These are phyloP conservation scores for Bothriochloa decipiens DNA, from an alignment of 176 grass and related monocot genomes.

Conservation along the genomic window DNA sequence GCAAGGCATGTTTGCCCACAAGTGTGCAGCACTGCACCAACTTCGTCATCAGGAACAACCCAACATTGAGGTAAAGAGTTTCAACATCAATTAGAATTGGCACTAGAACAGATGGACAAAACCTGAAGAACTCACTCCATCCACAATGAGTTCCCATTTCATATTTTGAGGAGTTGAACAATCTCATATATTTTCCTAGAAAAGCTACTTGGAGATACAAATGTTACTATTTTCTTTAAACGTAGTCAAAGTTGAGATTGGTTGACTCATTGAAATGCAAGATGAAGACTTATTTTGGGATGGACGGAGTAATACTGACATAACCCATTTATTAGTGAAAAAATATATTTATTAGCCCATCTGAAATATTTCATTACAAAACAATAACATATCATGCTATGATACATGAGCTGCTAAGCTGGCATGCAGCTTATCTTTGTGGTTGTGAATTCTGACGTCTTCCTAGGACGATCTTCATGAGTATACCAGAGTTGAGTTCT, in stretches of 20 bases:
- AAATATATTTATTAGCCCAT: constrained; percentile 30
- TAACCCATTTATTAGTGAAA: background rate
- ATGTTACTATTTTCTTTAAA: background rate
- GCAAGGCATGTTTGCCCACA: too few relatives aligned
- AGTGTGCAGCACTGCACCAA: too few relatives aligned
- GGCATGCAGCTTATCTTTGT: constrained; percentile 30
- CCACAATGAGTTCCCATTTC: too few relatives aligned
- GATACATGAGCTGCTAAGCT: constrained; percentile 35
- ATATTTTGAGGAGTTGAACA: too few relatives aligned
- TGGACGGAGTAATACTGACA: too few relatives aligned
- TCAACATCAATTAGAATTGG: constrained; percentile 3
- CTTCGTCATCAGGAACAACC: too few relatives aligned
- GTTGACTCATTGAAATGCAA: too few relatives aligned
- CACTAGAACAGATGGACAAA: background rate
- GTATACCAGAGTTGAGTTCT: constrained; percentile 21
- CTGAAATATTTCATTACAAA: constrained; percentile 44
- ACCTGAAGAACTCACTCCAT: background rate
- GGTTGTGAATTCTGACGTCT: constrained; percentile 38
- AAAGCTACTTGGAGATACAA: too few relatives aligned
- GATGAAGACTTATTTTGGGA: too few relatives aligned
- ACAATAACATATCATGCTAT: constrained; percentile 42
- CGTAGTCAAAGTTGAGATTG: background rate
- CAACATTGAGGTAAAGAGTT: too few relatives aligned
- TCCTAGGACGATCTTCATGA: constrained; percentile 37
- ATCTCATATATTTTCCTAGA: too few relatives aligned